A percentile compares a stretch with the other conserved stretches of the same genome.
phyloP scores from a whole-genome alignment of 306 rosid species.

The Benincasa hispida region DNA sequence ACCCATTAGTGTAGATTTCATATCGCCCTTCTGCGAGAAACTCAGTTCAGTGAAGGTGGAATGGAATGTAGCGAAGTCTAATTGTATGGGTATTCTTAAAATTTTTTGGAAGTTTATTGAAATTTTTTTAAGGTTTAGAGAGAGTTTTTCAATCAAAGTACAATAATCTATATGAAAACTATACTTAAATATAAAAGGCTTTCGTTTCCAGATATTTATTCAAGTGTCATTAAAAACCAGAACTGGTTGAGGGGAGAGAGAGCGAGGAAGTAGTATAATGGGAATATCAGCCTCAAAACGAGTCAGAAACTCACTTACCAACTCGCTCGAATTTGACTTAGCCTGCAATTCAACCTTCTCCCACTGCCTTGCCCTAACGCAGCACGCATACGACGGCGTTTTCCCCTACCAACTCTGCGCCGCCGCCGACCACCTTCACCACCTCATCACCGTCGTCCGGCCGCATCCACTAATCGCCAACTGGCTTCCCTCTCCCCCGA shows the following conservation, averaged over 20 bases:
- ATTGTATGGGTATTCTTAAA: neutral
- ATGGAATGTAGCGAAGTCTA: neutral
- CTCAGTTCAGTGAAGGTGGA: neutral
- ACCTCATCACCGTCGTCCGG: conserved; percentile 14
- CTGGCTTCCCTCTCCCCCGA: conserved; percentile 56
- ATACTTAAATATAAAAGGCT: neutral
- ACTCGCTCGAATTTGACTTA: conserved; percentile 43
- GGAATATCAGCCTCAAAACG: conserved; percentile 57
- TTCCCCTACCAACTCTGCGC: conserved; percentile 61
- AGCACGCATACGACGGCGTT: conserved; percentile 49
- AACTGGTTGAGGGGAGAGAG: neutral
- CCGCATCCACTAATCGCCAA: conserved; percentile 35
- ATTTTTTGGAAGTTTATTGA: too few relatives aligned
- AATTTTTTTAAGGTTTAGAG: too few relatives aligned
- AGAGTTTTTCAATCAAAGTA: too few relatives aligned
- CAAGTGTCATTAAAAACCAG: neutral
- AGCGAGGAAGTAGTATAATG: conserved; percentile 16
- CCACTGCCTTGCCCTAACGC: conserved; percentile 50
- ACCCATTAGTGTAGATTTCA: neutral
- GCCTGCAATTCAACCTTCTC: conserved; percentile 49
- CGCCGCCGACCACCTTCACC: conserved; percentile 57
- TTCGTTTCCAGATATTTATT: neutral
- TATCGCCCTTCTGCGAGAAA: neutral
- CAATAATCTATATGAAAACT: too few relatives aligned
- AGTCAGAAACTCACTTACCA: conserved; percentile 23